Conservation (phyloP, 331 rosid species). For the Rosa hybrid region DNA sequence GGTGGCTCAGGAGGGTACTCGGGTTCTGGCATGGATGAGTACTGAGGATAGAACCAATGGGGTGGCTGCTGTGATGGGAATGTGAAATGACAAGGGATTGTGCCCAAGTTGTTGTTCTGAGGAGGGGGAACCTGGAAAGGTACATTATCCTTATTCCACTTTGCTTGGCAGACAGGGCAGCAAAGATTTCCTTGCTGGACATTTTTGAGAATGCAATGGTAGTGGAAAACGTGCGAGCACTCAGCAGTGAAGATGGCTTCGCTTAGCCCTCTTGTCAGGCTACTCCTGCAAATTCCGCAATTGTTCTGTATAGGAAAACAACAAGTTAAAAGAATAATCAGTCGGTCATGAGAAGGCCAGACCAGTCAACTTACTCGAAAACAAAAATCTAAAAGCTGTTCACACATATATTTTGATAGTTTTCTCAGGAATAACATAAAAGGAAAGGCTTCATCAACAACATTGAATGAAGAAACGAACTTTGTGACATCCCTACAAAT, state of each 20-base stretch:
- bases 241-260: conserved; percentile 26
- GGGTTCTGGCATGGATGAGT: neutral
- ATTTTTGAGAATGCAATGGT: conserved; percentile 11
- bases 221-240: conserved; percentile 17
- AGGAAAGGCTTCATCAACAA: neutral
- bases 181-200: conserved; percentile 8
- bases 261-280: neutral
- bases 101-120: neutral
- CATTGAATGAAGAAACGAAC: neutral
- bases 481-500: neutral
- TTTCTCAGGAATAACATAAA: neutral
- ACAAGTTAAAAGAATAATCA: neutral
- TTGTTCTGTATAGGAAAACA: neutral
- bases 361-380: neutral
- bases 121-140: conserved; percentile 14
- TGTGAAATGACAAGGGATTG: neutral
- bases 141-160: conserved; percentile 1
- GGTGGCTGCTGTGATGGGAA: neutral
- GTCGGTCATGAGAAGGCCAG: neutral
- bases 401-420: neutral
- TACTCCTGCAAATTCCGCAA: conserved; percentile 12
- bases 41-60: neutral
- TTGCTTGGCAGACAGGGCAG: conserved; percentile 11
- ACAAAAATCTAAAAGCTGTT: neutral
- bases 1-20: neutral